A percentile compares a stretch with the other conserved stretches of the same genome.
phyloP scores from a whole-genome alignment of 208 protist species.

The Acanthamoeba culbertsoni region DNA sequence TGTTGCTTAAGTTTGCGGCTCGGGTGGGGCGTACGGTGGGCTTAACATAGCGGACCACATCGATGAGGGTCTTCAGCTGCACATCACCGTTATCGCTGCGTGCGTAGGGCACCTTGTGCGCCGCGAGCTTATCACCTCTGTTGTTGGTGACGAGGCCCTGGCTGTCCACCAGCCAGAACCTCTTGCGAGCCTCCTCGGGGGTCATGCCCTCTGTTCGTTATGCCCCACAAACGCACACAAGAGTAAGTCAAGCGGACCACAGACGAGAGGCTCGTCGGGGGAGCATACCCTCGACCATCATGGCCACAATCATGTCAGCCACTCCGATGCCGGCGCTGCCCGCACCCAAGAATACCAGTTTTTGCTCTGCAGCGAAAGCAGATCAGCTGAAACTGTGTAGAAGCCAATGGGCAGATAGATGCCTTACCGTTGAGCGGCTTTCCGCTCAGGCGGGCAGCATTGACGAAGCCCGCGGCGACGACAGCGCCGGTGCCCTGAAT shows the following conservation, averaged over 20 bases:
- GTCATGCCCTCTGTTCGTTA: constrained; percentile 79
- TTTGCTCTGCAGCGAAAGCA: constrained; percentile 66
- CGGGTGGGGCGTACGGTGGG: constrained; percentile 84
- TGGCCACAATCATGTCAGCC: constrained; percentile 90
- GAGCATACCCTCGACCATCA: constrained; percentile 77
- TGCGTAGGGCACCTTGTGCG: constrained; percentile 90
- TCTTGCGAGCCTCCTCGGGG: constrained; percentile 86
- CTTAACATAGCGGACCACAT: constrained; percentile 85
- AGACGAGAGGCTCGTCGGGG: constrained; percentile 75
- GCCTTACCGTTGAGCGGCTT: background rate
- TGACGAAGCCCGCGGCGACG: constrained; percentile 84
- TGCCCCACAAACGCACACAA: constrained; percentile 2
- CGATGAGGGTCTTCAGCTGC: constrained; percentile 51
- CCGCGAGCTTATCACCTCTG: constrained; percentile 81
- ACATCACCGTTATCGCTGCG: constrained; percentile 81
- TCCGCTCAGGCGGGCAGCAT: constrained; percentile 49
- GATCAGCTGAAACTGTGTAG: too few species aligned
- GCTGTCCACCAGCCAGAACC: constrained; percentile 84
- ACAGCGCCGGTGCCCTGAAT: constrained; percentile 94
- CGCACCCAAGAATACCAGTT: constrained; percentile 84
- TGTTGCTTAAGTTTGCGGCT: background rate
- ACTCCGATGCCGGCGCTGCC: constrained; percentile 77
- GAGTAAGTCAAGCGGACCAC: constrained; percentile 74
- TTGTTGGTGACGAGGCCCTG: background rate
- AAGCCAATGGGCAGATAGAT: too few species aligned